A percentile compares a stretch with the other conserved stretches of the same genome.
Conservation (phyloP, 2,329 filamentous ascomycete genomes). For the Penicillium brevicompactum region DNA sequence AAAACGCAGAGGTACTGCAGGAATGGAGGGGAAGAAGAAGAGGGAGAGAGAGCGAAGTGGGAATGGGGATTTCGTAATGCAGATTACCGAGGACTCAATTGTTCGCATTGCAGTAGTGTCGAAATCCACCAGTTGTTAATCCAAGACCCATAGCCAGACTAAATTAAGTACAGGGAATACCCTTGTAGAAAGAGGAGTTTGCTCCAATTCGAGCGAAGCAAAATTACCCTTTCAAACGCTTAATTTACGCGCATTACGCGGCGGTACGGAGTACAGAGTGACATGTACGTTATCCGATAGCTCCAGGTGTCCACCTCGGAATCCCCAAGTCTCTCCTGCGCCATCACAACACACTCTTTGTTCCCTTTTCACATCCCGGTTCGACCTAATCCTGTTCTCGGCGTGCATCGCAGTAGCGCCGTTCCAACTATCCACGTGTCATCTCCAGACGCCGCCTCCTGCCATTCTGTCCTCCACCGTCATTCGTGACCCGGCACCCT, state of each 20-base stretch:
- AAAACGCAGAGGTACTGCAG: neutral
- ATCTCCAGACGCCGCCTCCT: constrained; percentile 1
- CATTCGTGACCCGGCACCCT: neutral
- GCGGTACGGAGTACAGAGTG: neutral
- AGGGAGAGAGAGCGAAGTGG: neutral
- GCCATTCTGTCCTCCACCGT: neutral
- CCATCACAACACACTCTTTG: neutral
- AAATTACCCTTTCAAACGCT: neutral
- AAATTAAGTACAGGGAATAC: neutral
- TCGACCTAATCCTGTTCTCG: neutral
- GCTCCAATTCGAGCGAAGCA: neutral
- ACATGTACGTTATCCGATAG: neutral
- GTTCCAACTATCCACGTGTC: constrained; percentile 7
- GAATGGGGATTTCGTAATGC: constrained; percentile 1
- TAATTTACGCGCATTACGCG: neutral
- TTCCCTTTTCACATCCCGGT: neutral
- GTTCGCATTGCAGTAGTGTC: neutral
- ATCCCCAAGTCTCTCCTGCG: neutral
- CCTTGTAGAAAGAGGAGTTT: neutral
- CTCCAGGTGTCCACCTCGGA: neutral
- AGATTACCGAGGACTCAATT: neutral
- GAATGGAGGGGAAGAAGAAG: constrained; percentile 2
- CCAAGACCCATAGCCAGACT: neutral
- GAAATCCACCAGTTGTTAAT: neutral
- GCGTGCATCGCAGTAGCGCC: neutral